Base-by-base conservation (phyloP, 2,329 filamentous ascomycete genomes). In the Clarireedia homoeocarpa region DNA sequence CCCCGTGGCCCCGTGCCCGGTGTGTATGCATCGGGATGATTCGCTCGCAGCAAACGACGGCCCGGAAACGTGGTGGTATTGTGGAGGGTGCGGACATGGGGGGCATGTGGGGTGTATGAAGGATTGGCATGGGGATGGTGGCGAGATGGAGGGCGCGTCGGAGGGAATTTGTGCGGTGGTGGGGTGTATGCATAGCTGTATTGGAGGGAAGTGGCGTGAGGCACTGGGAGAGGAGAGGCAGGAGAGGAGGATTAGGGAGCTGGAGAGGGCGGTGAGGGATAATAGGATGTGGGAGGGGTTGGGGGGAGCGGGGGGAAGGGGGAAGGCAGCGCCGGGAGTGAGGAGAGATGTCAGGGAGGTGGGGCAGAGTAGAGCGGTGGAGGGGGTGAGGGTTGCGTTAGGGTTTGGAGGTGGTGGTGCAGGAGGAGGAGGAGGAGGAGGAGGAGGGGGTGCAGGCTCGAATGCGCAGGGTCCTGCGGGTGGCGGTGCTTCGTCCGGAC, bases 141-240 rank as follows among this genome's bases (percentile, higher is more conserved):
- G 73, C 0, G 62, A 59, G 4, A 57, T 57, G 64, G 47, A 70
- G 66, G 1, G 66, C 67, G 1, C 72, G 72, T 74, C 60, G 34
- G 80, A 77, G 48, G 83, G 83, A 0, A 83, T 77, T 67, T 86
- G 83, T 60, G 82, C 83, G 1, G 69, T 83, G n/a, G 81, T 85
- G 59, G 82, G 83, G 0, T 86, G 83, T 64, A 78, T 82, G 3
- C 83, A 86, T 62, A 79, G 80, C 27, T 86, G 83, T 59, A 73
- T 85, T 0, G 81, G 81, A 0, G 80, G 81, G 0, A 72, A 71
- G 38, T 83, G 81, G 70, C 74, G 79, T 4, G 72, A 76, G 6
- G 26, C 74, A 72, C 0, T 72, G 71, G 2, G 70, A 74, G 4
- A 74, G 73, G 34, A 69, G 48, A 65, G 58, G 45, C 59, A 61